phyloP scores from a whole-genome alignment of 306 rosid genomes.

The Gleditsia sinensis region DNA sequence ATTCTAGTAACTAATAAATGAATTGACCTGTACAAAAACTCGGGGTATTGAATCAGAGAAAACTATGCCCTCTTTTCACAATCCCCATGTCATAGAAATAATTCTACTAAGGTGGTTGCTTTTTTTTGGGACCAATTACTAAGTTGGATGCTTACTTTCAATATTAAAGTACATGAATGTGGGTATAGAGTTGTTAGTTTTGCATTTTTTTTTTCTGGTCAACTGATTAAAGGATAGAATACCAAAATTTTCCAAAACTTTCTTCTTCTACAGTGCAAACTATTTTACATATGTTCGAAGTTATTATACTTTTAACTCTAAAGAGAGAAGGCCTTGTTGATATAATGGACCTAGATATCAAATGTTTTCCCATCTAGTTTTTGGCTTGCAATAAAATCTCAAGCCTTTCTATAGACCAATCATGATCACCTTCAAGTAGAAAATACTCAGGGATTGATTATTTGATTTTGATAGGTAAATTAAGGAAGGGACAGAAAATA shows the following conservation, averaged over 20 bases:
- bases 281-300: no score
- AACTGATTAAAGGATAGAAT: neutral
- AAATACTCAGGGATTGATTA: neutral
- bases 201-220: neutral
- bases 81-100: neutral
- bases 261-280: neutral
- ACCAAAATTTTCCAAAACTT: neutral
- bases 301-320: no score
- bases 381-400: neutral
- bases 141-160: no score
- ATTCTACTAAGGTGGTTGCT: constrained; percentile 10
- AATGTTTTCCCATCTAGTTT: neutral
- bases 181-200: neutral
- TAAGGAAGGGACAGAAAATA: constrained; percentile 46
- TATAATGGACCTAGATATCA: constrained; percentile 6
- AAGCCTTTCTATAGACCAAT: neutral
- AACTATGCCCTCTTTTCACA: neutral
- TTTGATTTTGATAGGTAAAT: constrained; percentile 43
- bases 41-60: neutral
- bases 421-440: neutral
- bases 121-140: no score
- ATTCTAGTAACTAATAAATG: no score
- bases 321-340: no score
- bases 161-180: neutral
- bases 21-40: neutral